Percentiles rank a stretch among this genome's conserved stretches.
phyloP scores from a whole-genome alignment of 139 green algal species.

The Microglena sp. region DNA sequence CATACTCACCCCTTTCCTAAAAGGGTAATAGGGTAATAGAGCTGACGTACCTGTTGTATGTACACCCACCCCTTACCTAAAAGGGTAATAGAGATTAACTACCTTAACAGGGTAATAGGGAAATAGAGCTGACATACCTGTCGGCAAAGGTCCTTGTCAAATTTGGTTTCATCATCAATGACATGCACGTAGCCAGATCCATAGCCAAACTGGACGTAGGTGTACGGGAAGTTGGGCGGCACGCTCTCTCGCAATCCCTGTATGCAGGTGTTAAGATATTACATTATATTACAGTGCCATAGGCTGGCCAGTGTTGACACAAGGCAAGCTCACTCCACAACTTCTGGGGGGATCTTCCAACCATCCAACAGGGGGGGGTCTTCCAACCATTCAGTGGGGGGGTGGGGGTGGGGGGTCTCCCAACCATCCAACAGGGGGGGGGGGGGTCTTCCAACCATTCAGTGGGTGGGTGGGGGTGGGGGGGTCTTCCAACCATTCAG shows the following conservation, averaged over 20 bases:
- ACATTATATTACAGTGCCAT: too few relatives aligned
- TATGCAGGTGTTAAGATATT: background rate
- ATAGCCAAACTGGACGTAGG: conserved; percentile 80
- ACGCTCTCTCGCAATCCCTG: conserved; percentile 78
- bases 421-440: too few relatives aligned
- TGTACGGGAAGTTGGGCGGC: conserved; percentile 91
- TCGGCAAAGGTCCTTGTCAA: conserved; percentile 62
- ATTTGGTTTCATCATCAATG: conserved; percentile 86
- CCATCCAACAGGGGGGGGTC: too few relatives aligned
- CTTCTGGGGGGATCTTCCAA: too few relatives aligned
- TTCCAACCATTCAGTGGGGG: too few relatives aligned
- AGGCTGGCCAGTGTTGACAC: too few relatives aligned
- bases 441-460: too few relatives aligned
- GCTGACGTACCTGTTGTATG: background rate
- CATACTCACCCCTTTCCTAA: too few relatives aligned
- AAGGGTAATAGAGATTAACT: background rate
- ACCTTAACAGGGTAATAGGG: background rate
- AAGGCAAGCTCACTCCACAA: too few relatives aligned
- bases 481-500: too few relatives aligned
- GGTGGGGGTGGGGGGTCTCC: too few relatives aligned
- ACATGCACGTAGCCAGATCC: conserved; percentile 78
- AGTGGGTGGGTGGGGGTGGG: too few relatives aligned
- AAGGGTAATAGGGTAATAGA: background rate
- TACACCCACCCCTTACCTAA: background rate
- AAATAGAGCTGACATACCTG: conserved; percentile 19